Conservation (phyloP, 208 protist species). For the Trypanosoma melophagium region DNA sequence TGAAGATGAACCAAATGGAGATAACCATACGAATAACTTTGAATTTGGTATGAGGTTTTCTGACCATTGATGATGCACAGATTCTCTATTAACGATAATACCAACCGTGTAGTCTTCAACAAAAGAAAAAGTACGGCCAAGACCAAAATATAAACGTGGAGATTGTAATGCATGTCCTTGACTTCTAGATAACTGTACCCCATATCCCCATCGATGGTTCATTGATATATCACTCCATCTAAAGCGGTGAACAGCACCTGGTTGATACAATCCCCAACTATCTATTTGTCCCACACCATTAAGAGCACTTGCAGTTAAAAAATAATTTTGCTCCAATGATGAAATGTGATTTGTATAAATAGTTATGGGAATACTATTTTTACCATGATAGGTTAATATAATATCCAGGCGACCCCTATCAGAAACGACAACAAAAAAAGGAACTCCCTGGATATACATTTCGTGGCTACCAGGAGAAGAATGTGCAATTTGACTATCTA, state of each 20-base stretch:
- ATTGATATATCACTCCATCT: conserved; percentile 66
- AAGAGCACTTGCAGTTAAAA: conserved; percentile 39
- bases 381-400: conserved; percentile 32
- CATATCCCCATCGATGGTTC: conserved; percentile 38
- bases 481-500: conserved; percentile 13
- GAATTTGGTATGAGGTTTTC: conserved; percentile 71
- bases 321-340: conserved; percentile 42
- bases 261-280: conserved; percentile 33
- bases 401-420: conserved; percentile 43
- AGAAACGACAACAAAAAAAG: conserved; percentile 49
- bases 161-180: conserved; percentile 37
- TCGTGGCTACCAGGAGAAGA: neutral
- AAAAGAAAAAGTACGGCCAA: conserved; percentile 74
- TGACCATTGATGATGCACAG: conserved; percentile 37
- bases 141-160: conserved; percentile 47
- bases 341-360: conserved; percentile 36
- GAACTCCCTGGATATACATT: conserved; percentile 20
- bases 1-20: conserved; percentile 28
- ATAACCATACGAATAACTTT: conserved; percentile 48
- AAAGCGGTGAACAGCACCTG: conserved; percentile 54
- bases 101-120: conserved; percentile 64
- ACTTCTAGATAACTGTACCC: conserved; percentile 39
- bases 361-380: neutral
- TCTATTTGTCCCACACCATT: conserved; percentile 25
- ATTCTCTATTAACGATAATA: conserved; percentile 8